Evolutionary conservation across 768 basidiomycete species (phyloP), one percentile per base, ranked within the genome.

Genomic region (Mrakia blollopis): DNA sequence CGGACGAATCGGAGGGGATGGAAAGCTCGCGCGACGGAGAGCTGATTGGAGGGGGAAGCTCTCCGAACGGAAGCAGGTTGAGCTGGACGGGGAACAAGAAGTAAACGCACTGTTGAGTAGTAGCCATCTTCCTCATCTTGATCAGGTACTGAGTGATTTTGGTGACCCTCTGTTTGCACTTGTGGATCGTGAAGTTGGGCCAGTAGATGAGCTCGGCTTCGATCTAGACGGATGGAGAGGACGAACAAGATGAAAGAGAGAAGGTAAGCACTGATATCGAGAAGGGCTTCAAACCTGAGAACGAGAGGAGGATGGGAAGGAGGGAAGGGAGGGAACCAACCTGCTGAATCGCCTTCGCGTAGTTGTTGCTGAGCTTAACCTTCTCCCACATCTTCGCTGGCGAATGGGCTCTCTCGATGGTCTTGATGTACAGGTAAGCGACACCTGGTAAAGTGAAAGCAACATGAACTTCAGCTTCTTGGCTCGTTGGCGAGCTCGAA

Each of bases 101-200:
- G 35, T 85, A 21, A 50, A 82, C 91, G 80, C 74, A 95, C 94
- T 93, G 90, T 85, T 93, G 89, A 25, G 91, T 89, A 75, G 95
- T 86, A 80, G 92, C 92, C 78, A 96, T 84, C 61, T 92, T 89
- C 77, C 96, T 88, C 95, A 98, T 97, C 86, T 97, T 95, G 84
- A 98, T 98, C 79, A 99, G 89, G 82, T 98, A 98, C 83, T 99
- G 97, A 0, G 96, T 98, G 81, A 99, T 98, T 86, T 98, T 99
- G 16, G 97, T 99, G 41, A 98, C 88, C 63, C 97, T 89, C 85
- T 99, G 97, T 87, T 99, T 99, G 88, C 97, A 98, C 85, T 98
- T 98, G 86, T 98, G 97, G 73, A 94, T 91, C 44, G 89, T 90
- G 84, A 96, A 98, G 81, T 94, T 94, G 6, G 97, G 96, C 97